Percentiles rank a stretch among this genome's conserved stretches.
phyloP scores from a whole-genome alignment of 345 rosid species.

The Aquilaria malaccensis region DNA sequence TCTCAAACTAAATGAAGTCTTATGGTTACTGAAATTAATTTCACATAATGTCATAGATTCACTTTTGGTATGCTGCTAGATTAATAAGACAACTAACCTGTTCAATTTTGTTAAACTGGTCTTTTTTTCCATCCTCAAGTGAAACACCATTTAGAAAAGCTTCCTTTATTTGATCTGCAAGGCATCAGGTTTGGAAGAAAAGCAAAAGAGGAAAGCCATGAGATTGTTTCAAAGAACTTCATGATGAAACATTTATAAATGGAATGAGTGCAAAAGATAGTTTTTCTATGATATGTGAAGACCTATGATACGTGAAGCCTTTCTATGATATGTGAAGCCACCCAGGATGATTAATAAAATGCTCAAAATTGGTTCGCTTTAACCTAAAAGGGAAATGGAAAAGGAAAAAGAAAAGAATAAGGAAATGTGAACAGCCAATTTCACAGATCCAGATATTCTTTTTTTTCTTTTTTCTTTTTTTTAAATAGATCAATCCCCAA shows the following conservation, averaged over 20 bases:
- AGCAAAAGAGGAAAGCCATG: constrained; percentile 14
- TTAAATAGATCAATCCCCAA: no score
- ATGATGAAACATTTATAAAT: constrained; percentile 2
- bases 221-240: constrained; percentile 10
- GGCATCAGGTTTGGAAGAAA: background rate
- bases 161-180: constrained; percentile 64
- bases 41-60: no score
- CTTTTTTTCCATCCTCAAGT: constrained; percentile 80
- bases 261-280: background rate
- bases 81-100: constrained; percentile 40
- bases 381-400: no score
- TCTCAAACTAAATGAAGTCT: no score
- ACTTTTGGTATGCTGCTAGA: no score
- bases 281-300: no score
- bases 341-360: no score
- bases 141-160: constrained; percentile 91
- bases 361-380: no score
- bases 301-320: no score
- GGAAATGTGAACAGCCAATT: background rate
- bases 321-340: no score
- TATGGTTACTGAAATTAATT: no score
- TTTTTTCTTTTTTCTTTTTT: background rate
- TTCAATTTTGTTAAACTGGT: constrained; percentile 76
- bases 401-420: background rate
- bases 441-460: background rate